These are phyloP conservation scores for Spathaspora jeffriesii DNA, from an alignment of 1,139 yeast species.

Conservation along the genomic window DNA sequence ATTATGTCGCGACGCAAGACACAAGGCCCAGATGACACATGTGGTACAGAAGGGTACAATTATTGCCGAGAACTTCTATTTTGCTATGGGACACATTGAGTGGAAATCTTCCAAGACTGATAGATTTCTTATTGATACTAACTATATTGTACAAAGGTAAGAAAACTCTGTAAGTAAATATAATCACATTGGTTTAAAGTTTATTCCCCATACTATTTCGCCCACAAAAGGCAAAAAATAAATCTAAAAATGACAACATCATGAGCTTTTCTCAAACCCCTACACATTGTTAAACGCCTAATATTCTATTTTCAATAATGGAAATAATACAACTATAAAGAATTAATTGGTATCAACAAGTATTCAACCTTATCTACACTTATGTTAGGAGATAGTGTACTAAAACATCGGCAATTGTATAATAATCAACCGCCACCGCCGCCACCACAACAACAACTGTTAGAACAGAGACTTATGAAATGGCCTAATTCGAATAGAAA, in stretches of 20 bases:
- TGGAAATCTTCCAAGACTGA: too few species aligned
- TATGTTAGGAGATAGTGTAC: slow-evolving; percentile 15
- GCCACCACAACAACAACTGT: neutral
- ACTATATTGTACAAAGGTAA: too few species aligned
- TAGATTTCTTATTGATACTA: too few species aligned
- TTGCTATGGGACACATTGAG: too few species aligned
- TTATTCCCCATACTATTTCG: too few species aligned
- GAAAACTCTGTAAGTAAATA: too few species aligned
- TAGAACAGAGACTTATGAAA: neutral
- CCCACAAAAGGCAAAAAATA: too few species aligned
- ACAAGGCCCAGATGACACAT: neutral
- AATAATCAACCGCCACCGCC: neutral
- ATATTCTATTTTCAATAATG: neutral
- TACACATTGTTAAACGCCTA: neutral
- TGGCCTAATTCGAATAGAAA: slow-evolving; percentile 6
- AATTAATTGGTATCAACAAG: neutral
- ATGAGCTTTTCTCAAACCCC: neutral
- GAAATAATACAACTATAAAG: neutral
- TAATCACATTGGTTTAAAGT: too few species aligned
- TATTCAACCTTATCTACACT: neutral
- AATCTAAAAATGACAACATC: neutral
- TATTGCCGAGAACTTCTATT: too few species aligned
- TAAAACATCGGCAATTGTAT: slow-evolving; percentile 11
- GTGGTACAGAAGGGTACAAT: too few species aligned
- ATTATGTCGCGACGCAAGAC: neutral